These are phyloP conservation scores for Backusella mclennaniae DNA, from an alignment of 192 early-diverging fungal species.

Conservation along the genomic window DNA sequence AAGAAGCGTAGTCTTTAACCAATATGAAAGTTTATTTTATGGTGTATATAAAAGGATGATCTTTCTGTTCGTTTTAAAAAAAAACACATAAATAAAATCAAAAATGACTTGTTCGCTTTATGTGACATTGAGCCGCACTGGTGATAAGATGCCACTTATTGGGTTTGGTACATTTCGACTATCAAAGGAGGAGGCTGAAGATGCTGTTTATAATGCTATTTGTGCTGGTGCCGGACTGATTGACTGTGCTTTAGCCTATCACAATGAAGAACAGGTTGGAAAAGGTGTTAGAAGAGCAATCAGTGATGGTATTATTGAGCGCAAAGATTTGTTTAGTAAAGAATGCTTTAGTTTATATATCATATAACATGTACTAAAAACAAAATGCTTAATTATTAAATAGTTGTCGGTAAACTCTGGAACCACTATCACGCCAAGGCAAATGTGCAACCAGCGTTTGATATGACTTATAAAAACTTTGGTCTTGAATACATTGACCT, in stretches of 20 bases:
- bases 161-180: slow-evolving; percentile 45
- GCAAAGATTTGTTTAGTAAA: neutral
- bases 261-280: slow-evolving; percentile 14
- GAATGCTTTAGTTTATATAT: neutral
- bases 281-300: neutral
- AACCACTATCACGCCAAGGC: slow-evolving; percentile 57
- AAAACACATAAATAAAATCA: neutral
- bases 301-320: slow-evolving; percentile 37
- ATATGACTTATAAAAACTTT: slow-evolving; percentile 49
- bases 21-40: too few relatives aligned
- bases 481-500: slow-evolving; percentile 62
- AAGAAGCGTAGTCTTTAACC: too few relatives aligned
- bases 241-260: neutral
- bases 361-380: neutral
- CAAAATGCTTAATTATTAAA: neutral
- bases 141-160: neutral
- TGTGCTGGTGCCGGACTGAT: neutral
- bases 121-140: neutral
- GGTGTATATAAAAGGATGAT: neutral
- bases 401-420: slow-evolving; percentile 53
- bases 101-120: neutral
- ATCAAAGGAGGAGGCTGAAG: slow-evolving; percentile 34
- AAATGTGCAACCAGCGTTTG: slow-evolving; percentile 52
- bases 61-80: neutral
- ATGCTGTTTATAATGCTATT: neutral